phyloP scores from a whole-genome alignment of 2,329 filamentous ascomycete genomes.

The Chalara sp. region DNA sequence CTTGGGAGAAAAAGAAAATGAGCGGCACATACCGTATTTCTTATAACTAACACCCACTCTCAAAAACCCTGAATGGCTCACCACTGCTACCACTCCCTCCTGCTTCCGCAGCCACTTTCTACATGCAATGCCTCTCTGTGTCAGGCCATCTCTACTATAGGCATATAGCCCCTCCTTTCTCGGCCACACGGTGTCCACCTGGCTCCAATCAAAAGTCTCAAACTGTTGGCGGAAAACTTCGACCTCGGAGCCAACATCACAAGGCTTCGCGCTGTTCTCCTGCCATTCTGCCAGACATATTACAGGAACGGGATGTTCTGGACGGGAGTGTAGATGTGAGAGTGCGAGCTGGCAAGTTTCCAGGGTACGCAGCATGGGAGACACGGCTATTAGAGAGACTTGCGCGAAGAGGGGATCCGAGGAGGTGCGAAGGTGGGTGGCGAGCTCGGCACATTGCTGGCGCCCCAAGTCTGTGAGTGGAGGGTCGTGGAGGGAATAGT shows the following conservation, averaged over 20 bases:
- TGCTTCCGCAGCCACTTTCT: constrained; percentile 23
- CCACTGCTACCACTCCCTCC: constrained; percentile 28
- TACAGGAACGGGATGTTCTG: constrained; percentile 15
- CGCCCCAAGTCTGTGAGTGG: constrained; percentile 18
- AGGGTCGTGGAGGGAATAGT: constrained; percentile 22
- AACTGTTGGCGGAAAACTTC: constrained; percentile 22
- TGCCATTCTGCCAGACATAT: constrained; percentile 24
- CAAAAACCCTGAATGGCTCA: constrained; percentile 25
- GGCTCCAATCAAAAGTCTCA: constrained; percentile 27
- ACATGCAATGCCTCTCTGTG: constrained; percentile 18
- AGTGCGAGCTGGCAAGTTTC: constrained; percentile 24
- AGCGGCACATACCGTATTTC: constrained; percentile 9
- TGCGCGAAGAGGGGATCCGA: constrained; percentile 21
- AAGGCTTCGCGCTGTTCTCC: constrained; percentile 26
- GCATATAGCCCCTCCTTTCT: constrained; percentile 24
- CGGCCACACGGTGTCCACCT: constrained; percentile 24
- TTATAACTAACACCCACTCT: constrained; percentile 19
- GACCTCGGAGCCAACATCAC: constrained; percentile 23
- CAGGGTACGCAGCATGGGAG: constrained; percentile 25
- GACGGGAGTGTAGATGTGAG: constrained; percentile 23
- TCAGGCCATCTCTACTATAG: constrained; percentile 18
- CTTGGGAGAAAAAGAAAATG: too few relatives aligned
- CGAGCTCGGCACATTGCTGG: constrained; percentile 18
- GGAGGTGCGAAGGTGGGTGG: constrained; percentile 17
- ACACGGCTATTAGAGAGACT: constrained; percentile 26